A percentile compares a stretch with the other conserved stretches of the same genome.
These are phyloP conservation scores for Biscutella auriculata DNA, from an alignment of 441 rosid species.

Conservation along the genomic window DNA sequence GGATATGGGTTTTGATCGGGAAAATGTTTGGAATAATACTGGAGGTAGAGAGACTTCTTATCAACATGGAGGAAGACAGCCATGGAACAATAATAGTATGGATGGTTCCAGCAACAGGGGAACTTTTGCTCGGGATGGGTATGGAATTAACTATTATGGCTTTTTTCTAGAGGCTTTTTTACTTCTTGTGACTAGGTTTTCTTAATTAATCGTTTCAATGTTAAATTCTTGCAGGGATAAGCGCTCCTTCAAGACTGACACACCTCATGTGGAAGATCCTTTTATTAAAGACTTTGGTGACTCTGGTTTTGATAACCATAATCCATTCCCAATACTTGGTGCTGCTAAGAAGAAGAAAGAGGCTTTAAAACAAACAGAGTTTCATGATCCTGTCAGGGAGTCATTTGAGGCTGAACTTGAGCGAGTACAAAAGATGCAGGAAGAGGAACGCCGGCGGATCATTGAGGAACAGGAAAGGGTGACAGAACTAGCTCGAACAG, in stretches of 20 bases:
- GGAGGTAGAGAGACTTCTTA: conserved; percentile 46
- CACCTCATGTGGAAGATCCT: conserved; percentile 56
- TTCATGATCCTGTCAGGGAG: conserved; percentile 88
- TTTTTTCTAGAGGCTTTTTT: conserved; percentile 32
- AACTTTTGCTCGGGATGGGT: conserved; percentile 30
- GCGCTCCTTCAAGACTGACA: conserved; percentile 51
- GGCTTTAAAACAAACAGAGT: conserved; percentile 52
- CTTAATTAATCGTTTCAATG: conserved; percentile 36
- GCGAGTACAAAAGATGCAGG: conserved; percentile 94
- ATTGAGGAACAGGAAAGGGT: conserved; percentile 81
- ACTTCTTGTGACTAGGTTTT: conserved; percentile 36
- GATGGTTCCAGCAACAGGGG: conserved; percentile 41
- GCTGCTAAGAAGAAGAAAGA: conserved; percentile 79
- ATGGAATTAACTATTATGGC: conserved; percentile 37
- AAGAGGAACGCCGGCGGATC: conserved; percentile 63
- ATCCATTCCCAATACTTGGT: conserved; percentile 63
- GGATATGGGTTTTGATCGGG: conserved; percentile 69
- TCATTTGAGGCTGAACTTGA: conserved; percentile 99
- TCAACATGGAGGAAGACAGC: conserved; percentile 54
- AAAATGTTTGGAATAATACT: conserved; percentile 34
- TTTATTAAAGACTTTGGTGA: conserved; percentile 49
- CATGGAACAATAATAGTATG: conserved; percentile 40
- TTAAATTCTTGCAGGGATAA: conserved; percentile 52
- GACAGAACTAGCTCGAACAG: conserved; percentile 67
- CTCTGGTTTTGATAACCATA: conserved; percentile 51